These are phyloP conservation scores for Hevea brasiliensis DNA, from an alignment of 345 rosid species.

Conservation along the genomic window DNA sequence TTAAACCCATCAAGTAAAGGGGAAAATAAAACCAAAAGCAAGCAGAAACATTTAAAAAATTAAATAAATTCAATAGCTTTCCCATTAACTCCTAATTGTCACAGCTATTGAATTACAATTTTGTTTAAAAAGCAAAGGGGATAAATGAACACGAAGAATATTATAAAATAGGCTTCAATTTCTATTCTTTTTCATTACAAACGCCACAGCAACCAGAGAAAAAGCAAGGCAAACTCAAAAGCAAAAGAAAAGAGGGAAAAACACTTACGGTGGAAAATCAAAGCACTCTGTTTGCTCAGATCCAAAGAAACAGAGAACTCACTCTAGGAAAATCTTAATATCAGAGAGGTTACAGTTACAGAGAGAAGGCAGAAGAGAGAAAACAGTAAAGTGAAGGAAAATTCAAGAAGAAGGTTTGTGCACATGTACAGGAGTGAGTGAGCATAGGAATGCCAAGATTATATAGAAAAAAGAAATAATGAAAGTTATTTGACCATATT, in stretches of 20 bases:
- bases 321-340: not conserved
- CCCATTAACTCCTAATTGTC: not conserved
- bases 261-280: constrained; percentile 1
- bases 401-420: not conserved
- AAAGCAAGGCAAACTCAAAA: not conserved
- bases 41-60: not conserved
- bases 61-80: not conserved
- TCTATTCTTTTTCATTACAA: not conserved
- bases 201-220: not conserved
- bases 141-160: not conserved
- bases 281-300: constrained; percentile 4
- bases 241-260: not conserved
- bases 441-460: not conserved
- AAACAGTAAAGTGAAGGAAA: constrained; percentile 7
- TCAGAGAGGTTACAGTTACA: not conserved
- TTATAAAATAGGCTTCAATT: not conserved
- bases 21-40: constrained; percentile 1
- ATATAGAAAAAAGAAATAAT: not conserved
- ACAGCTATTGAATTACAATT: not conserved
- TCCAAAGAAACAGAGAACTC: constrained; percentile 10
- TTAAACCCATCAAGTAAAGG: not conserved
- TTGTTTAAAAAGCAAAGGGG: not conserved
- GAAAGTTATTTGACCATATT: not conserved
- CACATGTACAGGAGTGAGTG: not conserved
- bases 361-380: not conserved